Evolutionary conservation across 1,284 basidiomycete genomes (phyloP), one percentile per base, ranked within the genome.

Genomic region (Earliella scabrosa): DNA sequence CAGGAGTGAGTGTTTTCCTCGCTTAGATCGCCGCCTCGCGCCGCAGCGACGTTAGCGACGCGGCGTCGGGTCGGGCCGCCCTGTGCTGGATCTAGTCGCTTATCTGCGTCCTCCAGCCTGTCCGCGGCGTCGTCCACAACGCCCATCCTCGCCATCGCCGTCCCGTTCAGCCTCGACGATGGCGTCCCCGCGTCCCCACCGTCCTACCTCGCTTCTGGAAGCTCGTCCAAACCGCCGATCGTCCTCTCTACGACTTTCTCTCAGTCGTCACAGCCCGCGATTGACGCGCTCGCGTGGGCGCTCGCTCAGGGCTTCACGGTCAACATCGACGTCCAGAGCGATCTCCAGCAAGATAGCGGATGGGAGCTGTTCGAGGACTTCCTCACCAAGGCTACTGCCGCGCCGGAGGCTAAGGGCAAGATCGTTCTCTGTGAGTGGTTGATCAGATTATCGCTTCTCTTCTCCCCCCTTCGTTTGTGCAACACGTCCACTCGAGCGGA

Each of bases 351-450:
- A 3, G 86, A 90, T 52, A 68, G 78, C 23, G 76, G 81, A 7
- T 87, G 91, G 75, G 92, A 94, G 55, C 76, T 76, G 2, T 80
- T 95, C 31, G 88, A 92, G 65, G 91, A 92, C 56, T 71, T 91
- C 38, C 78, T 95, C 52, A 79, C 80, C 50, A 88, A 86, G 65
- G 81, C 85, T 13, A 82, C 79, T 27, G 73, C 69, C 48, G 78
- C 75, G 61, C 71, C 75, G 13, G 55, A 51, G 4, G 56, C 69
- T 13, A 77, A 76, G 35, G 75, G 81, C 4, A 81, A 83, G 26
- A 86, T 95, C 67, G 79, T 94, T 54, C 76, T 95, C 45, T 88
- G 93, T 94, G 68, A 23, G 39, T 41, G 4, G 4, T 24, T n/a
- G n/a, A n/a, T n/a, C n/a, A n/a, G n/a, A n/a, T n/a, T n/a, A n/a